A percentile compares a stretch with the other conserved stretches of the same genome.
phyloP scores from a whole-genome alignment of 2,329 filamentous ascomycete species.

The Penicillium capsulatum region DNA sequence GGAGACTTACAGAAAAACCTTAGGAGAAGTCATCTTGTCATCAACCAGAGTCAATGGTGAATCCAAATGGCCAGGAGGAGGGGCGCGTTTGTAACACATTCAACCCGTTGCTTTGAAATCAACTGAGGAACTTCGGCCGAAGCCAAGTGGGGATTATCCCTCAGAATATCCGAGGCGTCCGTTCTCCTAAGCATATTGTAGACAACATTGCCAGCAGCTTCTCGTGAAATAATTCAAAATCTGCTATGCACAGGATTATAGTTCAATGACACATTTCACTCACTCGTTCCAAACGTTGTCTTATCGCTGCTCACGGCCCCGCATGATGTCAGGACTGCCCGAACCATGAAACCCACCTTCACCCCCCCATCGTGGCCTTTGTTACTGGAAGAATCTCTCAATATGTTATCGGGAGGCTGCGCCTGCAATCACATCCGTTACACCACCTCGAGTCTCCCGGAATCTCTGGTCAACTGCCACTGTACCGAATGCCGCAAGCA shows the following conservation, averaged over 20 bases:
- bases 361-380: background rate
- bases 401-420: slow-evolving; percentile 47
- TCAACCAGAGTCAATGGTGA: too few species aligned
- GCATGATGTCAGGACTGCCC: slow-evolving; percentile 16
- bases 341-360: too few species aligned
- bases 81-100: too few species aligned
- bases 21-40: slow-evolving; percentile 28
- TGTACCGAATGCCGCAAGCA: slow-evolving; percentile 49
- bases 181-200: too few species aligned
- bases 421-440: slow-evolving; percentile 44
- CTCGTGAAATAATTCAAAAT: too few species aligned
- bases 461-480: slow-evolving; percentile 42
- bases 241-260: background rate
- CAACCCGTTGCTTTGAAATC: slow-evolving; percentile 33
- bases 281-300: too few species aligned
- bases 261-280: too few species aligned
- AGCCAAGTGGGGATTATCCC: slow-evolving; percentile 2
- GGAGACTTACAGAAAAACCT: slow-evolving; percentile 33
- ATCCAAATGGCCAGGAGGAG: too few species aligned
- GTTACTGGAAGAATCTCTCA: too few species aligned
- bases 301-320: too few species aligned
- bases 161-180: too few species aligned
- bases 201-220: too few species aligned
- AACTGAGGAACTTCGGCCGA: slow-evolving; percentile 11
- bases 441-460: slow-evolving; percentile 35